Evolutionary conservation across 163 green algal species (phyloP), one percentile per base, ranked within the genome.

Genomic region (Scenedesmus sp.): DNA sequence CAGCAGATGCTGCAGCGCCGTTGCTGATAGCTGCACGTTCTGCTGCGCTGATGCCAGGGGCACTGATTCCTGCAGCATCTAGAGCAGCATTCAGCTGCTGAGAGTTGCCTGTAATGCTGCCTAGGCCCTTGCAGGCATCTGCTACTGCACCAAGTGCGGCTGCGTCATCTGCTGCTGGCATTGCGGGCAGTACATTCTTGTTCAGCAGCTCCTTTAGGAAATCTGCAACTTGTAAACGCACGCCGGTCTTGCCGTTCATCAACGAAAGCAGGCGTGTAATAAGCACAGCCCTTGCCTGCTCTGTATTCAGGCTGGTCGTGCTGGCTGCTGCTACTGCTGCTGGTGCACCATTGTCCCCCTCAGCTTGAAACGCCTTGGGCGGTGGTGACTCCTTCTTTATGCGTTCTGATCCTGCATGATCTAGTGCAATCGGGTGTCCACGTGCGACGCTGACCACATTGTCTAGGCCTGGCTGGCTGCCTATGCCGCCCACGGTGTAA

Each of bases 371-470:
- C 1, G 78, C 51, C 51, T 97, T 97, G 20, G 96, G 96, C 16
- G 96, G 30, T 18, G 96, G 95, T 0, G 94, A 96, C 20, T 96
- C 93, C 81, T 96, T 97, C 91, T 98, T 98, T 10, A 98, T 87
- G 15, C 96, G 93, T 30, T 94, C 92, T 26, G 92, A 68, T 24
- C 94, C 95, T 16, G 94, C 91, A 24, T 89, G 40, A 89, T 97
- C 96, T 20, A 98, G 85, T 33, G 89, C 89, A 3, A 97, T 86
- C 0, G 76, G 83, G 15, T 89, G 68, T 2, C 89, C 93, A 4
- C 86, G n/a, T 0, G 94, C 92, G 0, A 97, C 88, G 42, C 89
- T 85, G 1, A 95, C 93, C 1, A 96, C 92, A 86, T 97, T 93
- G 78, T 96, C 94, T 24, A 96, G 61, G 42, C 88, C 93, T 37